phyloP scores from a whole-genome alignment of 805 yeast genomes.

The Wickerhamiella lipophila region DNA sequence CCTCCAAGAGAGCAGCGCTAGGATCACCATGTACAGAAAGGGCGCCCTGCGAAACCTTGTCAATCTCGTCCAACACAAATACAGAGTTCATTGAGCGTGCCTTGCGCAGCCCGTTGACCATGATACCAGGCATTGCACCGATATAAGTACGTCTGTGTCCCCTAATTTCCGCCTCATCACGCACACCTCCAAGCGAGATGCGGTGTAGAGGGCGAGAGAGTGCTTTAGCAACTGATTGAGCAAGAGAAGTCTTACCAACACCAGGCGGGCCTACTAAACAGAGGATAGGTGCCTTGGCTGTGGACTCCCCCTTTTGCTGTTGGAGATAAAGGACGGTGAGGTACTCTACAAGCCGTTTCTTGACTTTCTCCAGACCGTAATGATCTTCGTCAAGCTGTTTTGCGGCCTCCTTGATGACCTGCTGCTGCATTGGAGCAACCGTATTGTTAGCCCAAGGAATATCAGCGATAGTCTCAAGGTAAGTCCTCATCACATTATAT shows the following conservation, averaged over 20 bases:
- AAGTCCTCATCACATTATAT: constrained; percentile 32
- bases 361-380: constrained; percentile 61
- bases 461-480: constrained; percentile 31
- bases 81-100: constrained; percentile 73
- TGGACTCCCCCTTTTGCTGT: constrained; percentile 15
- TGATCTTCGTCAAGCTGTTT: constrained; percentile 60
- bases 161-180: constrained; percentile 78
- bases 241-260: constrained; percentile 81
- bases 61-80: constrained; percentile 72
- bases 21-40: constrained; percentile 64
- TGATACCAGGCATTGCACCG: constrained; percentile 82
- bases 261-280: constrained; percentile 89
- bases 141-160: constrained; percentile 88
- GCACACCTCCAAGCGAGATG: constrained; percentile 73
- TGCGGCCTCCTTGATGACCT: constrained; percentile 41
- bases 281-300: constrained; percentile 51
- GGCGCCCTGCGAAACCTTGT: constrained; percentile 51
- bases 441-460: constrained; percentile 30
- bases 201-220: constrained; percentile 65
- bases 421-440: constrained; percentile 16
- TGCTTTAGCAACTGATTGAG: constrained; percentile 65
- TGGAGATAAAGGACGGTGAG: constrained; percentile 61
- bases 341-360: constrained; percentile 64
- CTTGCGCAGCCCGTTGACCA: constrained; percentile 63
- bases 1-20: constrained; percentile 77